Evolutionary conservation across 2,329 filamentous ascomycete genomes (phyloP), one percentile per base, ranked within the genome.

Genomic region (Alternaria dauci): DNA sequence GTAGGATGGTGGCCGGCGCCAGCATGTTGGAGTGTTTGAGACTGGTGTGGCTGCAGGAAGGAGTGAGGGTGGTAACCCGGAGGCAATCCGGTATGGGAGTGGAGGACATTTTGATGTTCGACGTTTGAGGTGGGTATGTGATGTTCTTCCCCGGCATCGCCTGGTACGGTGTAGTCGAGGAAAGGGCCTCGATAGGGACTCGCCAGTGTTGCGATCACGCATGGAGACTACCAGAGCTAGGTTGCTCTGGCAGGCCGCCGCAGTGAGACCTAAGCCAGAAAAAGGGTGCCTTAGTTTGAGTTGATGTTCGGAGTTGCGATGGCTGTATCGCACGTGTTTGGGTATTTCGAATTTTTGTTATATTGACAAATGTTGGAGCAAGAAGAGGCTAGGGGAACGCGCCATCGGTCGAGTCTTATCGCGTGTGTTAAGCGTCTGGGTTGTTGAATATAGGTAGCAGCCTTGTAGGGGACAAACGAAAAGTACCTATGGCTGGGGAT

Each of bases 141-240:
- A 66, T 71, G 69, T 70, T 79, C 76, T 73, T 80, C 78, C 73
- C 77, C 78, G 72, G 79, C 71, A 71, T 80, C 76, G 71, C 76
- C 79, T 77, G 76, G 76, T 71, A 78, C 76, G 78, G 65, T 74
- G 73, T 82, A 81, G 76, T 81, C 78, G 78, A 82, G 80, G 75
- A 76, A 77, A 70, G 77, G 79, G 72, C 80, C 80, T 77, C 80
- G 77, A 76, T 80, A 76, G 73, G 76, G 71, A 76, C 80, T 79
- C 79, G 81, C 81, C 81, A 83, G 81, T 75, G 76, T 82, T 81
- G 81, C 81, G 74, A 81, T 75, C 80, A 78, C 79, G 80, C 79
- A 81, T 82, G 76, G 78, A 81, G 79, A 80, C 81, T 82, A 80
- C 81, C 80, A 81, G 80, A 82, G 80, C 80, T 78, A 78, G 70